Conservation (phyloP, 371 early-diverging fungal species). For the Mortierella polycephala region DNA sequence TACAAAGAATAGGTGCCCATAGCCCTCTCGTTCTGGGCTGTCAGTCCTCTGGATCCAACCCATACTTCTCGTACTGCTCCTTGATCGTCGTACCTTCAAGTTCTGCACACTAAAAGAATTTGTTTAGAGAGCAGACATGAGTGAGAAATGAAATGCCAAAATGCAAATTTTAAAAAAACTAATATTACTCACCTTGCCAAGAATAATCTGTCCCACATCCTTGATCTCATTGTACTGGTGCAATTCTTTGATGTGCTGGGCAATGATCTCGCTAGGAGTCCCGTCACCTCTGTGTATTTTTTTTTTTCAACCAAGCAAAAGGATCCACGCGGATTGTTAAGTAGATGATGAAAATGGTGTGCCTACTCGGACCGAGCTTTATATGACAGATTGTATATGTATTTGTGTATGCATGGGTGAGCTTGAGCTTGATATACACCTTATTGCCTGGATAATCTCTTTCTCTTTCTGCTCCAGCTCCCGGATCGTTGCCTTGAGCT, state of each 20-base stretch:
- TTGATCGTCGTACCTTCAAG: constrained; percentile 52
- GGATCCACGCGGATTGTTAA: no score
- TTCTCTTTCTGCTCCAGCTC: constrained; percentile 33
- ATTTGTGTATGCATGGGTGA: background rate
- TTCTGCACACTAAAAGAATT: constrained; percentile 33
- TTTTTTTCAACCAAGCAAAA: background rate
- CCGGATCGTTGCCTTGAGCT: constrained; percentile 35
- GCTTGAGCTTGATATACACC: constrained; percentile 8
- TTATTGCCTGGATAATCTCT: constrained; percentile 32
- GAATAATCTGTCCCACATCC: constrained; percentile 52
- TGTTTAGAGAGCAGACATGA: background rate
- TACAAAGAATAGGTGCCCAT: no score
- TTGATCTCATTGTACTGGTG: constrained; percentile 53
- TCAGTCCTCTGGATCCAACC: constrained; percentile 29
- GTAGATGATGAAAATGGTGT: no score
- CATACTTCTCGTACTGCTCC: constrained; percentile 48
- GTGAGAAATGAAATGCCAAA: background rate
- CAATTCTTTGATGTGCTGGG: constrained; percentile 39
- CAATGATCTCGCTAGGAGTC: constrained; percentile 37
- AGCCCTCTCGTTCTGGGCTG: background rate
- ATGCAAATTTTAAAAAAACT: background rate
- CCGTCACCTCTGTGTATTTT: constrained; percentile 34
- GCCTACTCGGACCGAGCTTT: no score
- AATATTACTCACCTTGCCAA: constrained; percentile 44
- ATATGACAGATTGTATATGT: background rate